Evolutionary conservation across 163 green algal species (phyloP).

Genomic region (Volvox carteri): DNA sequence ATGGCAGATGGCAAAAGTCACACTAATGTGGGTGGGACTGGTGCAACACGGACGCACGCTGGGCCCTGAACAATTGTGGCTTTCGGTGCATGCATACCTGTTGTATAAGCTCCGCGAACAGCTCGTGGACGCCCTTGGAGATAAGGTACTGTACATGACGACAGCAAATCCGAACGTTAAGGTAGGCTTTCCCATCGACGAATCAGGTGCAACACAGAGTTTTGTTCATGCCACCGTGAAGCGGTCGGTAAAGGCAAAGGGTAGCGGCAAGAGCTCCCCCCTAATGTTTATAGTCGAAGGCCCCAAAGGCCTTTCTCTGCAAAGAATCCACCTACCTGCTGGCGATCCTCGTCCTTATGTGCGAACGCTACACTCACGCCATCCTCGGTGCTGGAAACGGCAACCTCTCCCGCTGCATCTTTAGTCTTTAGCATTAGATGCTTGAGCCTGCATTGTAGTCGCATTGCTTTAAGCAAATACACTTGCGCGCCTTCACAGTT

Average conservation of each 20-base stretch:
- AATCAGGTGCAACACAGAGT: too few species aligned
- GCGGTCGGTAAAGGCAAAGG: too few species aligned
- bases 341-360: not conserved
- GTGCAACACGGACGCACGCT: not conserved
- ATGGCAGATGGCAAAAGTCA: too few species aligned
- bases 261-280: too few species aligned
- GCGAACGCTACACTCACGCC: slow-evolving; percentile 10
- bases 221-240: too few species aligned
- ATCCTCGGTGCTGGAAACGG: not conserved
- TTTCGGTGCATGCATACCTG: slow-evolving; percentile 23
- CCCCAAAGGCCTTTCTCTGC: not conserved
- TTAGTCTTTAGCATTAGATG: not conserved
- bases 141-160: slow-evolving; percentile 21
- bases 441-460: slow-evolving; percentile 1
- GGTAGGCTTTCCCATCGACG: too few species aligned
- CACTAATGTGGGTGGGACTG: too few species aligned
- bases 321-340: not conserved
- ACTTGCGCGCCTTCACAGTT: not conserved
- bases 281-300: too few species aligned
- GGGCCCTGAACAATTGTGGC: not conserved
- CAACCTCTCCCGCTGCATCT: slow-evolving; percentile 10
- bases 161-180: too few species aligned
- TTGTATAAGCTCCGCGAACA: slow-evolving; percentile 32
- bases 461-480: not conserved
- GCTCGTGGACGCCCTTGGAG: slow-evolving; percentile 14